Evolutionary conservation across 2,329 filamentous ascomycete species (phyloP).

Genomic region (Rhynchosporium graminicola): DNA sequence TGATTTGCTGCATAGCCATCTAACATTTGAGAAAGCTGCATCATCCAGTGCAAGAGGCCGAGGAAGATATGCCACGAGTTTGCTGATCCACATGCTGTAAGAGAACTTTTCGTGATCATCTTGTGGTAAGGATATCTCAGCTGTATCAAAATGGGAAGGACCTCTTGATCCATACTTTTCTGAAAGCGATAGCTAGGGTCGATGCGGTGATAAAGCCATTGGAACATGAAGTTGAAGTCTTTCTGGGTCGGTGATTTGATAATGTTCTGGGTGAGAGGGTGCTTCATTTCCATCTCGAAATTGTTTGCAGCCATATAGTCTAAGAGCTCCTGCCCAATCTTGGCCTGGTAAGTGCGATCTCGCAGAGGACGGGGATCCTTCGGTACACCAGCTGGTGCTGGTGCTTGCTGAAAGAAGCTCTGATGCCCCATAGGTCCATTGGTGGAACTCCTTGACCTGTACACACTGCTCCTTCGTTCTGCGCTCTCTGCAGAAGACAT

Average conservation of each 20-base stretch:
- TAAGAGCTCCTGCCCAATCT: slow-evolving; percentile 84
- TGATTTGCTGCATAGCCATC: slow-evolving; percentile 76
- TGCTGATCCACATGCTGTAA: slow-evolving; percentile 90
- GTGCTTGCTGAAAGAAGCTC: slow-evolving; percentile 91
- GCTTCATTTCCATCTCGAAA: slow-evolving; percentile 97
- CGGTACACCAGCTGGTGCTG: slow-evolving; percentile 77
- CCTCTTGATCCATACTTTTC: slow-evolving; percentile 93
- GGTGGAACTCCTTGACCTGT: slow-evolving; percentile 68
- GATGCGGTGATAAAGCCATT: slow-evolving; percentile 95
- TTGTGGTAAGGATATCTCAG: slow-evolving; percentile 93
- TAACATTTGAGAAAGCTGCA: slow-evolving; percentile 94
- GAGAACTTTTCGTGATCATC: slow-evolving; percentile 94
- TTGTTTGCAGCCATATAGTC: slow-evolving; percentile 93
- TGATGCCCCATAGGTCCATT: slow-evolving; percentile 73
- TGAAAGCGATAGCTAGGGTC: slow-evolving; percentile 92
- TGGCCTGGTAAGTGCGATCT: slow-evolving; percentile 75
- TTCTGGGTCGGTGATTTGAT: slow-evolving; percentile 96
- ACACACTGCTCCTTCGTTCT: slow-evolving; percentile 79
- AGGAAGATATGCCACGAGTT: slow-evolving; percentile 92
- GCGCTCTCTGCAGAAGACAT: slow-evolving; percentile 46
- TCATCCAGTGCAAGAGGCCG: slow-evolving; percentile 96
- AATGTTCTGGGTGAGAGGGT: slow-evolving; percentile 85
- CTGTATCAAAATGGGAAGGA: slow-evolving; percentile 89
- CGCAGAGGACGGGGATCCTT: slow-evolving; percentile 84
- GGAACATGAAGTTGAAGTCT: slow-evolving; percentile 97